Evolutionary conservation across 306 rosid genomes (phyloP).

Genomic region (Inga leiocalycina): DNA sequence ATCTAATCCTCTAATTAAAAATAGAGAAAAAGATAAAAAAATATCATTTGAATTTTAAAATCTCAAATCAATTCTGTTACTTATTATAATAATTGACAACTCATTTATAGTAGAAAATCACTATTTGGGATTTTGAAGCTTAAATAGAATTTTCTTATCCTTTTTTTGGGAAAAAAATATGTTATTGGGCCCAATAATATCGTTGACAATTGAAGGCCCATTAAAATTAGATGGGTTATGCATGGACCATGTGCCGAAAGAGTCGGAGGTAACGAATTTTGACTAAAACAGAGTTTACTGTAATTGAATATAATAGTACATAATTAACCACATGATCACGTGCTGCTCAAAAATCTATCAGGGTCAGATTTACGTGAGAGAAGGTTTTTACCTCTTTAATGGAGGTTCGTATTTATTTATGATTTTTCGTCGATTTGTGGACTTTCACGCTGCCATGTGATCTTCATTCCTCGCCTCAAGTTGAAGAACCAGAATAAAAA

Average conservation of each 20-base stretch:
- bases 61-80: no score
- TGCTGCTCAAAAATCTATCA: constrained; percentile 37
- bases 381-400: neutral
- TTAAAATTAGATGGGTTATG: neutral
- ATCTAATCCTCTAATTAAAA: no score
- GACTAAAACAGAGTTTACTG: neutral
- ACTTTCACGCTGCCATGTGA: neutral
- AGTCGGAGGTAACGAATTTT: neutral
- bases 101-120: no score
- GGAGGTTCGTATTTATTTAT: neutral
- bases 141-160: no score
- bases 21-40: no score
- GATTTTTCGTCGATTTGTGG: neutral
- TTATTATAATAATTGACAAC: no score
- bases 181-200: neutral
- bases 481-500: neutral
- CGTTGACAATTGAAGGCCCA: neutral
- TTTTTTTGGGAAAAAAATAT: no score
- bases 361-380: constrained; percentile 1
- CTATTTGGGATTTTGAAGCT: no score
- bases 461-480: neutral
- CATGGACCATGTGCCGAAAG: neutral
- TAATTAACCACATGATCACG: constrained; percentile 49
- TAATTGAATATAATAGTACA: neutral
- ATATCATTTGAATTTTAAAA: no score